These are phyloP conservation scores for Sordariomycetes sp. DNA, from an alignment of 2,329 filamentous ascomycete species.

Conservation along the genomic window DNA sequence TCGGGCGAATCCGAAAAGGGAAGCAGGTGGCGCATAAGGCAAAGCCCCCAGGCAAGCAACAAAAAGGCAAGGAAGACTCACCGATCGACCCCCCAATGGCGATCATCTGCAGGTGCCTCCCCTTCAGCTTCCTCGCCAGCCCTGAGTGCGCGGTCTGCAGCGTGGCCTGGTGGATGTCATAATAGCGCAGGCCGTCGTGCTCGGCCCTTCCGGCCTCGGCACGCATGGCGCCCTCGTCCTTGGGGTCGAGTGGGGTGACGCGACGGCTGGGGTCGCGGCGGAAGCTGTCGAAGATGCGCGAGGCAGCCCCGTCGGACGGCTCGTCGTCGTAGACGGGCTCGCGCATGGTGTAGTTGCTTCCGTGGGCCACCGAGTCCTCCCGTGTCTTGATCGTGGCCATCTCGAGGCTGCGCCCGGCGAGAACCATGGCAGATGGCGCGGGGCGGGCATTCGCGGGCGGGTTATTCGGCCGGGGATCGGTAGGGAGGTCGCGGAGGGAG, in stretches of 20 bases:
- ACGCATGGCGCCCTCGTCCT: slow-evolving; percentile 19
- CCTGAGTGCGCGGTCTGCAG: slow-evolving; percentile 67
- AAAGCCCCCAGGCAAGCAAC: neutral
- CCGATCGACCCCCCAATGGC: slow-evolving; percentile 89
- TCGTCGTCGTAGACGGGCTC: slow-evolving; percentile 35
- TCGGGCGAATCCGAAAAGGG: neutral
- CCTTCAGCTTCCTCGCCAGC: slow-evolving; percentile 68
- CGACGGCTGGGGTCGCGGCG: slow-evolving; percentile 44
- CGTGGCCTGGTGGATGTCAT: slow-evolving; percentile 46
- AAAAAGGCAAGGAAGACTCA: slow-evolving; percentile 17
- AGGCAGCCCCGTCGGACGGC: slow-evolving; percentile 20
- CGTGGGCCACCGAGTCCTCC: slow-evolving; percentile 42
- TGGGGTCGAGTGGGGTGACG: slow-evolving; percentile 31
- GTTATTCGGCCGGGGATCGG: neutral
- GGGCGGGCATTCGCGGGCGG: neutral
- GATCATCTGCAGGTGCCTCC: slow-evolving; percentile 91
- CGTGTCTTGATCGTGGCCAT: slow-evolving; percentile 38
- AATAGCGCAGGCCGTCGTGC: slow-evolving; percentile 32
- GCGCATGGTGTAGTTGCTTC: slow-evolving; percentile 39
- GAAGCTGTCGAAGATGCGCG: slow-evolving; percentile 49
- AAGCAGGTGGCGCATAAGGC: neutral
- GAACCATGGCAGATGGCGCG: neutral
- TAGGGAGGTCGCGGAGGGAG: neutral
- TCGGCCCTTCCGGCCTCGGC: slow-evolving; percentile 17
- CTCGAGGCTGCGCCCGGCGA: slow-evolving; percentile 1